These are phyloP conservation scores for Mycena alexandri DNA, from an alignment of 768 basidiomycete genomes.

Conservation along the genomic window DNA sequence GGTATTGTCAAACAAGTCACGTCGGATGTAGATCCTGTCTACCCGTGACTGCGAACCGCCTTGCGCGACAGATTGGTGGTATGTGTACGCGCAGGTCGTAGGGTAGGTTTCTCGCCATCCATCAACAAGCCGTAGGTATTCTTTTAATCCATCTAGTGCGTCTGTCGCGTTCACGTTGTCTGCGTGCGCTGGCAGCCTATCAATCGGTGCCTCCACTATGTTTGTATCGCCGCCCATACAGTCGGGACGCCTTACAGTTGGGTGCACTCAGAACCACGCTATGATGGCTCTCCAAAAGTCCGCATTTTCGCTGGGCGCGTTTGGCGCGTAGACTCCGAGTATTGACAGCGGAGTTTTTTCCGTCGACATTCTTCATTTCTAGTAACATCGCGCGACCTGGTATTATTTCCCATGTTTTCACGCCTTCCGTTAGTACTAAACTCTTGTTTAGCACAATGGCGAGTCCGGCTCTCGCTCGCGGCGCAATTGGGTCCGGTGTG, in stretches of 20 bases:
- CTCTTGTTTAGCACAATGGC: constrained; percentile 39
- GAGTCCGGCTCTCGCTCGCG: constrained; percentile 21
- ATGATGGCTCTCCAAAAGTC: constrained; percentile 44
- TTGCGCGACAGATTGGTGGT: background rate
- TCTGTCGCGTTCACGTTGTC: background rate
- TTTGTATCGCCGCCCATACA: background rate
- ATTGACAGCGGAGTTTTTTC: constrained; percentile 26
- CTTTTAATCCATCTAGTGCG: background rate
- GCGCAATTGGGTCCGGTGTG: background rate
- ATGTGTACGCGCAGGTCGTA: background rate
- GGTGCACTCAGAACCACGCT: too few relatives aligned
- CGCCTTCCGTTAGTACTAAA: constrained; percentile 5
- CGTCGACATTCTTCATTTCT: background rate
- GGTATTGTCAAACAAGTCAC: background rate
- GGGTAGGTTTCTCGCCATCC: background rate
- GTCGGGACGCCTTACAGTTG: background rate
- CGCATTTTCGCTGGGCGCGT: constrained; percentile 41
- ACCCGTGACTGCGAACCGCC: background rate
- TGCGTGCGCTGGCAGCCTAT: background rate
- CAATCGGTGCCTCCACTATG: background rate
- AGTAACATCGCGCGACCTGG: constrained; percentile 35
- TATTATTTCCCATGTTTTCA: constrained; percentile 14
- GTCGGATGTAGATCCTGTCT: background rate
- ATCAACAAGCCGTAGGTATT: background rate
- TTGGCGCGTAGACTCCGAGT: constrained; percentile 53